Evolutionary conservation across 2,329 filamentous ascomycete species (phyloP), one percentile per base, ranked within the genome.

Genomic region (Dothideomycetes sp.): DNA sequence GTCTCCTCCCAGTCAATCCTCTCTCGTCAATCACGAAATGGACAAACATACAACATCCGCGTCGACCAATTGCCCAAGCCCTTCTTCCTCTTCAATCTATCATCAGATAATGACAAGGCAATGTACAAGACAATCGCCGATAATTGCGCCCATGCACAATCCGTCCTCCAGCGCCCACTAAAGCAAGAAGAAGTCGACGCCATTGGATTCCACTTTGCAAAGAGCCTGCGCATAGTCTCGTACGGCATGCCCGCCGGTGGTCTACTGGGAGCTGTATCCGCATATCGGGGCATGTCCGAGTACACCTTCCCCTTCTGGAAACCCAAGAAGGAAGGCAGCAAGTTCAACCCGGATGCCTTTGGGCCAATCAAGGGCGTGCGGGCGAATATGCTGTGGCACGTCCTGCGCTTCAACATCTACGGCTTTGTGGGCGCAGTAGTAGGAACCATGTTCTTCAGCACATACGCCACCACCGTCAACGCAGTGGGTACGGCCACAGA

Each of bases 261-360:
- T 10, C 45, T 47, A 1, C 40, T 52, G 0, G 65, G 57, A 1
- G 44, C 44, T 1, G 56, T 50, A n/a, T 47, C 57, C 36, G 59
- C 54, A 42, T 63, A 58, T 27, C 49, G 49, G 2, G 61, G 58
- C 1, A 49, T 51, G 38, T 46, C 43, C n/a, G 53, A 46, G 14
- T 59, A 56, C 43, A 52, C 57, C 9, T 68, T 66, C 37, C 66
- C 65, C 3, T 58, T 64, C 29, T 65, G 55, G 34, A 55, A 57
- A 34, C 64, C 64, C 0, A 59, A 59, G 35, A 43, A 46, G 24
- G 36, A 29, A 29, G 46, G 53, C 1, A 55, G 58, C 43, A 49
- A 50, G 10, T 61, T 65, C 39, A 56, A 62, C 24, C 57, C 56
- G 4, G 60, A 67, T 24, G 57, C 55, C 19, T 62, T 62, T 33